Evolutionary conservation across 768 basidiomycete genomes (phyloP).

Genomic region (Amanita subjunquillea): DNA sequence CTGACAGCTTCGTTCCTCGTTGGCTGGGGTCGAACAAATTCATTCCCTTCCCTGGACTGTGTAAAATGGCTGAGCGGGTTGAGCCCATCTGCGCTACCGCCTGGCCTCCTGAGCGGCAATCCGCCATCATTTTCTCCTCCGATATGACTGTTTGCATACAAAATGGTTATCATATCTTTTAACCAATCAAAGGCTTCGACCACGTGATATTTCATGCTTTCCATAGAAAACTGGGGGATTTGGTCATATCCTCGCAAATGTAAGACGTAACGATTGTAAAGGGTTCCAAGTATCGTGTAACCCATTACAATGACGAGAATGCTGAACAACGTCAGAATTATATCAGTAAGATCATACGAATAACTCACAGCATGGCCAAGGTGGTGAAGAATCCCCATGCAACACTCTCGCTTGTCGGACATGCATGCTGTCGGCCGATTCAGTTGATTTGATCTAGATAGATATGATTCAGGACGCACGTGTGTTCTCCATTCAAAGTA

Average conservation of each 20-base stretch:
- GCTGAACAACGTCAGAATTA: slow-evolving; percentile 21
- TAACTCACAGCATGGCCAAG: slow-evolving; percentile 48
- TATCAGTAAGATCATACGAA: background rate
- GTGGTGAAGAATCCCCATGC: slow-evolving; percentile 43
- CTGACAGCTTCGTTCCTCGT: background rate
- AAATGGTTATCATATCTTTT: slow-evolving; percentile 21
- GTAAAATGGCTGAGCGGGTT: slow-evolving; percentile 9
- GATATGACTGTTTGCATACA: slow-evolving; percentile 15
- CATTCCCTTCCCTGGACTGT: slow-evolving; percentile 9
- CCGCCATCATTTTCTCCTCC: slow-evolving; percentile 8
- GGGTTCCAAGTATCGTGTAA: slow-evolving; percentile 57
- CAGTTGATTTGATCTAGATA: background rate
- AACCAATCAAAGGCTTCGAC: slow-evolving; percentile 33
- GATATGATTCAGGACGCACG: slow-evolving; percentile 29
- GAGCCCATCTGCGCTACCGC: slow-evolving; percentile 4
- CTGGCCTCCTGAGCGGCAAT: slow-evolving; percentile 10
- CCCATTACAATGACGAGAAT: slow-evolving; percentile 43
- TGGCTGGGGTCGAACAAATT: slow-evolving; percentile 8
- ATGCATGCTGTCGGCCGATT: slow-evolving; percentile 44
- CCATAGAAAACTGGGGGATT: slow-evolving; percentile 54
- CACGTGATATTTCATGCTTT: slow-evolving; percentile 38
- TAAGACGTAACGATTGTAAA: slow-evolving; percentile 76
- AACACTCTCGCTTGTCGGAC: slow-evolving; percentile 50
- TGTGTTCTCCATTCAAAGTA: slow-evolving; percentile 80
- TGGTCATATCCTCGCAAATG: slow-evolving; percentile 62